Percentiles rank a stretch among this genome's conserved stretches.
phyloP scores from a whole-genome alignment of 345 rosid genomes.

The Eutrema heterophyllum region DNA sequence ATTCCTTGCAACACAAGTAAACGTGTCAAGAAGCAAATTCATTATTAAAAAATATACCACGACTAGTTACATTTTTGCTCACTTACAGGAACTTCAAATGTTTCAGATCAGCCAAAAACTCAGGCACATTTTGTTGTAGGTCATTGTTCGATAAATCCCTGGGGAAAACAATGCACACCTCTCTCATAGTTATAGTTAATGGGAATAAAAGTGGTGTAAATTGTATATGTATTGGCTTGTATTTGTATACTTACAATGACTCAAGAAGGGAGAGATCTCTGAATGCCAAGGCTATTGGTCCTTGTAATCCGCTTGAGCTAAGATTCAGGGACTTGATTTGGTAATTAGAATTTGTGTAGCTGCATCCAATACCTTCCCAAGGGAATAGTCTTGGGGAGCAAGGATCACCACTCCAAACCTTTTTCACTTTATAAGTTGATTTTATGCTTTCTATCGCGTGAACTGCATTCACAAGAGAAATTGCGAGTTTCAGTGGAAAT shows the following conservation, averaged over 20 bases:
- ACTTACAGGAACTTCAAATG: conserved; percentile 40
- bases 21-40: not conserved
- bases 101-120: conserved; percentile 35
- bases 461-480: conserved; percentile 22
- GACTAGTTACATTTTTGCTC: not conserved
- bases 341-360: conserved; percentile 2
- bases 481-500: not conserved
- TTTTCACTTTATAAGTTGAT: conserved; percentile 25
- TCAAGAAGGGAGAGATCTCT: conserved; percentile 29
- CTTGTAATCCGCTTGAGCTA: conserved; percentile 43
- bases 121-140: conserved; percentile 42
- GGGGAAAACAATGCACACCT: not conserved
- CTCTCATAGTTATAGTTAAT: not conserved
- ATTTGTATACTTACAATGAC: conserved; percentile 36
- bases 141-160: conserved; percentile 58
- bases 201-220: not conserved
- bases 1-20: conserved; percentile 30
- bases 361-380: conserved; percentile 52
- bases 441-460: conserved; percentile 30
- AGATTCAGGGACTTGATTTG: conserved; percentile 46
- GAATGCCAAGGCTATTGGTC: conserved; percentile 30
- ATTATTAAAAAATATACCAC: not conserved
- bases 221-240: not conserved
- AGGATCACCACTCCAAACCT: conserved; percentile 59
- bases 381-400: conserved; percentile 39